Base-by-base conservation (phyloP, 768 basidiomycete genomes). In the Lentinula guzmanii region DNA sequence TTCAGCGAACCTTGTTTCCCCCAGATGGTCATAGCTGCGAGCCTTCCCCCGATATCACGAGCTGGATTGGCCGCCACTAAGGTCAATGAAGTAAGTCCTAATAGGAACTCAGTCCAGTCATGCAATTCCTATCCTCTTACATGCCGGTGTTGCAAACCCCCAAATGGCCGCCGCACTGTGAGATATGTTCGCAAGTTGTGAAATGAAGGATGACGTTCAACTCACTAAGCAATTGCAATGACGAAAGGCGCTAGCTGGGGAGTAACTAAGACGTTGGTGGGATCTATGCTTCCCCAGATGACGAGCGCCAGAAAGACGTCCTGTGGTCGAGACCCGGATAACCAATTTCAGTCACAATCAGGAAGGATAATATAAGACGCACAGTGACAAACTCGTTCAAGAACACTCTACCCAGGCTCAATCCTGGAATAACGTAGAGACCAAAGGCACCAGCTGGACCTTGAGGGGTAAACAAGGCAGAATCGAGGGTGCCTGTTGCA, bases 41-140 rank as follows among this genome's bases (percentile, higher is more conserved):
- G 63, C 15, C 87, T 82, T 4, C 79, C 84, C 18, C 87, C 88
- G 46, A 90, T 33, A 68, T 90, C 88, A 67, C 88, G 86, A 33
- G 87, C 86, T 3, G 85, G 72, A 70, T 90, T 90, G 37, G 86
- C 76, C 13, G 85, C 77, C 50, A 90, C 81, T 84, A 60, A 21
- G 39, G 63, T 39, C 2, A 13, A 9, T 9, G 13, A n/a, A 15
- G 34, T 5, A 11, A 28, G 6, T 6, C 5, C 16, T 24, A 33
- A 5, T 11, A 28, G n/a, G 15, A 4, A 41, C 9, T 42, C 4
- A 13, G n/a, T 13, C 11, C 18, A 54, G 21, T 5, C 15, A 5
- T 28, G 55, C 11, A 4, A 31, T 41, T 16, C 28, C 28, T 28
- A 28, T 28, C 28, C 28, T 28, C 39, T 67, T 66, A 85, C 85